phyloP scores from a whole-genome alignment of 2,329 filamentous ascomycete species.

The Lecanicillium sp. region DNA sequence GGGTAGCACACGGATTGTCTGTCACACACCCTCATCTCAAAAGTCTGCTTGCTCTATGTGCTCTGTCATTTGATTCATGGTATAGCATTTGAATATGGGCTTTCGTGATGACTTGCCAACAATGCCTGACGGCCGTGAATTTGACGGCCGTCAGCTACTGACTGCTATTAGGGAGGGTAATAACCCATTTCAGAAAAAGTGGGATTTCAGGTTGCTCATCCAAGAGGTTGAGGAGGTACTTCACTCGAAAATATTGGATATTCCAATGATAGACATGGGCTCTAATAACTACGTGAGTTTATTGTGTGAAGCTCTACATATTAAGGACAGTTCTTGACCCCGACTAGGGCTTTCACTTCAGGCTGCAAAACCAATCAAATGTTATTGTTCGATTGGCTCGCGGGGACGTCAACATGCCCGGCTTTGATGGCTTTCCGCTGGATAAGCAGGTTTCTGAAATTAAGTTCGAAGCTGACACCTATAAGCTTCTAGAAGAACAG shows the following conservation, averaged over 20 bases:
- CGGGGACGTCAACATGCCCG: constrained; percentile 4
- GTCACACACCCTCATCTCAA: no score
- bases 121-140: background rate
- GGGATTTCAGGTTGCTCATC: background rate
- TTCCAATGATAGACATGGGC: background rate
- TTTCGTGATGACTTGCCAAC: constrained; percentile 1
- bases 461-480: background rate
- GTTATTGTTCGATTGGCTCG: constrained; percentile 2
- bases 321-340: background rate
- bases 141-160: background rate
- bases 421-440: constrained; percentile 2
- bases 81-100: background rate
- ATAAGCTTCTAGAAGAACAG: background rate
- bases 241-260: background rate
- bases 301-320: background rate
- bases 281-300: constrained; percentile 1
- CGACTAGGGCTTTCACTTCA: background rate
- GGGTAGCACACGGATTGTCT: no score
- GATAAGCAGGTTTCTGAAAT: background rate
- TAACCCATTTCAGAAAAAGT: background rate
- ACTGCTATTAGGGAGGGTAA: background rate
- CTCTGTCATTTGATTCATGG: no score
- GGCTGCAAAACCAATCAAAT: background rate
- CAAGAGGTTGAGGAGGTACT: background rate
- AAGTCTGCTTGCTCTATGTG: no score